Conservation (phyloP, 1,139 yeast genomes). For the Taphrina deformans region DNA sequence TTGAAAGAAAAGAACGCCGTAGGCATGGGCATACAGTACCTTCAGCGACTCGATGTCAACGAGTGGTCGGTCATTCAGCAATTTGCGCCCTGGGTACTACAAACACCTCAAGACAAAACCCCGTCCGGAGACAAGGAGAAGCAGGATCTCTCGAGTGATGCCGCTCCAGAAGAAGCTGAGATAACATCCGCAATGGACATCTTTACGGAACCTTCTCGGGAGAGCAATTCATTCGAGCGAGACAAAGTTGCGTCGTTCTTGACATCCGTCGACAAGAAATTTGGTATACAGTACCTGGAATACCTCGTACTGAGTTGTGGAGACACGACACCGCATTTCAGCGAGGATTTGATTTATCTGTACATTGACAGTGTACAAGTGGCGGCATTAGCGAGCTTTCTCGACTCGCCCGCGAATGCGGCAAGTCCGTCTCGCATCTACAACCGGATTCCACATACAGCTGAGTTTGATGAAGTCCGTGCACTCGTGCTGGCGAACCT, state of each 20-base stretch:
- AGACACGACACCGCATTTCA: constrained; percentile 52
- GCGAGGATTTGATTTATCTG: constrained; percentile 58
- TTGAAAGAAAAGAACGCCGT: constrained; percentile 45
- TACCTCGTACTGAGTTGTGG: constrained; percentile 53
- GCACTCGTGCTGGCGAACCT: constrained; percentile 62
- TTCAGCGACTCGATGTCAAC: constrained; percentile 59
- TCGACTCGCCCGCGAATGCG: constrained; percentile 39
- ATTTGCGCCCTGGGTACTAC: constrained; percentile 53
- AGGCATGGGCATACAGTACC: constrained; percentile 56
- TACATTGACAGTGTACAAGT: constrained; percentile 51
- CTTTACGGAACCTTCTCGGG: constrained; percentile 67
- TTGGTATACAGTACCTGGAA: constrained; percentile 63
- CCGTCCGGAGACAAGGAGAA: constrained; percentile 47
- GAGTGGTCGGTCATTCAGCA: constrained; percentile 59
- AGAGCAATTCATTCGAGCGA: constrained; percentile 61
- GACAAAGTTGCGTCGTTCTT: constrained; percentile 56
- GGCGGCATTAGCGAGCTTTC: constrained; percentile 42
- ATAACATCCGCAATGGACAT: constrained; percentile 51
- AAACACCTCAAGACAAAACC: not conserved
- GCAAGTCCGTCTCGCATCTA: constrained; percentile 47
- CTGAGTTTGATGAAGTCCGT: constrained; percentile 49
- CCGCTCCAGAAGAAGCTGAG: not conserved
- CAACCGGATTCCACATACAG: constrained; percentile 42
- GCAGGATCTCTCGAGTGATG: constrained; percentile 37
- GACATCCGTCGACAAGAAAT: constrained; percentile 42